Evolutionary conservation across 2,329 filamentous ascomycete species (phyloP), one percentile per base, ranked within the genome.

Genomic region (Ophiostoma himal-ulmi): DNA sequence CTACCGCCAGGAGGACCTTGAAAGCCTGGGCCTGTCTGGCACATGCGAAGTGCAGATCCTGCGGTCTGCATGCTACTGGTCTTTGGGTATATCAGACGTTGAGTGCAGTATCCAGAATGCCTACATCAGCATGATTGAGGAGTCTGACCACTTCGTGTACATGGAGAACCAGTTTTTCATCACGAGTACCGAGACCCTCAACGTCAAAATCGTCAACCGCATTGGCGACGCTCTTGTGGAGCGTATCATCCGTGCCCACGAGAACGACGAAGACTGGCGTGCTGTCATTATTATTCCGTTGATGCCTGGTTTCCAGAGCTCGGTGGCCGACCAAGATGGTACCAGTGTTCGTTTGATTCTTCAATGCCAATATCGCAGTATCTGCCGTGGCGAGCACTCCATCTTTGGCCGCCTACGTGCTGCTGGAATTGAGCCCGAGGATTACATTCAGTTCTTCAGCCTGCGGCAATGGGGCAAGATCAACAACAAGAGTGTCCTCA

Each of bases 91-190:
- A 17, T 91, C 93, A 70, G 87, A 93, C 71, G 91, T 90, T 0
- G 95, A 99, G 78, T 90, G 94, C 79, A 98, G 94, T 77, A 98
- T 99, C 77, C 94, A 96, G 85, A 95, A 91, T 73, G 94, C 95
- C 3, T 98, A 98, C 77, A 86, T 96, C 75, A 95, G 96, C 78
- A 88, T 96, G 83, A 99, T 99, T 75, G 90, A 95, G 74, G 91
- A 94, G 74, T 97, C 93, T 1, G 93, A 99, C 67, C 95, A 98
- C 78, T 97, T 97, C 76, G 92, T 98, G 68, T 98, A 99, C 80
- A 97, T 98, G 74, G 95, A 99, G 79, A 99, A 99, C 77, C 95
- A 99, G 77, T 99, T 98, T 81, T 99, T 96, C 82, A 91, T 99
- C 78, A 96, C 92, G 48, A 96, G 92, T 74, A 95, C 92, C 68